Base-by-base conservation (phyloP, 257 asterid genomes). In the Salvia hispanica region DNA sequence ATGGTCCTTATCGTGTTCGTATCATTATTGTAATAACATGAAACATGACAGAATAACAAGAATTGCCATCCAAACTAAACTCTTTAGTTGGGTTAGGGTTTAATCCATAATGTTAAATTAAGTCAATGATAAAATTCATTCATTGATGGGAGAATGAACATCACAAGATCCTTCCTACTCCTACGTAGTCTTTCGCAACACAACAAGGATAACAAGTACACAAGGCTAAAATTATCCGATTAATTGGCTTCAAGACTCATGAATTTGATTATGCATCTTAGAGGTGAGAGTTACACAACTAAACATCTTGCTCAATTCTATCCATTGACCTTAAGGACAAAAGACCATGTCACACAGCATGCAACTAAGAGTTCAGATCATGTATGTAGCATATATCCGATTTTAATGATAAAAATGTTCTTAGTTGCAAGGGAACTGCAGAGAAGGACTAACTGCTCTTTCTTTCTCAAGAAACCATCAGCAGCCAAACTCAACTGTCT, bases 391-490 rank as follows among this genome's bases (percentile, higher is more conserved):
- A 25, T 25, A 25, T 25, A 25, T 36, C 36, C 54, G 39, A 37
- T 67, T 44, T 53, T 28, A 50, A 75, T 13, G 53, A 9, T 44
- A 40, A 43, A 48, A 9, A 69, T 9, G 11, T 14, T 45, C 21
- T 63, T n/a, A 66, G 18, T 62, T 63, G 48, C 5, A 31, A 66
- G 10, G 6, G 34, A 40, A 64, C 57, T 45, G 39, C 67, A 25
- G 11, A 44, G 39, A 56, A 40, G 45, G n/a, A 16, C 25, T 31
- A 51, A 46, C 2, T 42, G 39, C 36, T 67, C 66, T 14, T 46
- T 58, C 58, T 47, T 44, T 54, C 45, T 16, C 52, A 56, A 42
- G 34, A 50, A 71, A 64, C 63, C 33, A 66, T 56, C 57, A 70
- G 51, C 66, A 44, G 28, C 66, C 11, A 58, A 9, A 47, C 46